Percentiles rank a stretch among this genome's conserved stretches.
phyloP scores from a whole-genome alignment of 805 yeast genomes.

The Sugiyamaella lignohabitans region DNA sequence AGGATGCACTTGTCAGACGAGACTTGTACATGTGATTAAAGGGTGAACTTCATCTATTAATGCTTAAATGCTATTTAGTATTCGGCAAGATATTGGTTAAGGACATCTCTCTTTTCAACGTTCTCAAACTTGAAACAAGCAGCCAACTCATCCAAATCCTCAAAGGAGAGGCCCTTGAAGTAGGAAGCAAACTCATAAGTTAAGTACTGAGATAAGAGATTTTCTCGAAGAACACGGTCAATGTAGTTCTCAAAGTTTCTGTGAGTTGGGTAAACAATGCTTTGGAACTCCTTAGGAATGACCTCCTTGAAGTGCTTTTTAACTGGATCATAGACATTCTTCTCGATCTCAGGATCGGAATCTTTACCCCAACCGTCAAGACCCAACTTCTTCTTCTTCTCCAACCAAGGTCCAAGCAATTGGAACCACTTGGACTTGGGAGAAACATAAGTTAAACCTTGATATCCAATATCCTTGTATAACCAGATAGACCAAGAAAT shows the following conservation, averaged over 20 bases:
- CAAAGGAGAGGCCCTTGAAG: slow-evolving; percentile 37
- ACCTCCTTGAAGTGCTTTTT: slow-evolving; percentile 35
- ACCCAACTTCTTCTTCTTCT: slow-evolving; percentile 40
- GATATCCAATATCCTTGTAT: slow-evolving; percentile 48
- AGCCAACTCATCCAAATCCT: slow-evolving; percentile 46
- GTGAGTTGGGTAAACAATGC: slow-evolving; percentile 37
- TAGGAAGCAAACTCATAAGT: slow-evolving; percentile 43
- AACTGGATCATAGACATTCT: slow-evolving; percentile 34
- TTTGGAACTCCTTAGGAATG: slow-evolving; percentile 38
- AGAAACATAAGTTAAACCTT: slow-evolving; percentile 43
- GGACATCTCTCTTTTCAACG: slow-evolving; percentile 36
- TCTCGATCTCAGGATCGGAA: slow-evolving; percentile 36
- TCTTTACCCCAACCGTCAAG: slow-evolving; percentile 48
- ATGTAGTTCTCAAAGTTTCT: slow-evolving; percentile 31
- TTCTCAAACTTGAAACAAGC: slow-evolving; percentile 47
- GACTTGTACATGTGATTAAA: no score
- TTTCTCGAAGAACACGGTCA: slow-evolving; percentile 38
- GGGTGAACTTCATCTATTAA: no score
- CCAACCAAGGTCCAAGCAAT: slow-evolving; percentile 38
- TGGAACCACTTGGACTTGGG: slow-evolving; percentile 41
- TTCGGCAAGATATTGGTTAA: slow-evolving; percentile 28
- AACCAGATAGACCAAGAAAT: slow-evolving; percentile 50
- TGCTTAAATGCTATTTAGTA: slow-evolving; percentile 8
- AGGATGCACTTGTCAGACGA: no score
- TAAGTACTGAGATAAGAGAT: slow-evolving; percentile 39